Base-by-base conservation (phyloP, 2,329 filamentous ascomycete genomes). In the Aureobasidium sp. region DNA sequence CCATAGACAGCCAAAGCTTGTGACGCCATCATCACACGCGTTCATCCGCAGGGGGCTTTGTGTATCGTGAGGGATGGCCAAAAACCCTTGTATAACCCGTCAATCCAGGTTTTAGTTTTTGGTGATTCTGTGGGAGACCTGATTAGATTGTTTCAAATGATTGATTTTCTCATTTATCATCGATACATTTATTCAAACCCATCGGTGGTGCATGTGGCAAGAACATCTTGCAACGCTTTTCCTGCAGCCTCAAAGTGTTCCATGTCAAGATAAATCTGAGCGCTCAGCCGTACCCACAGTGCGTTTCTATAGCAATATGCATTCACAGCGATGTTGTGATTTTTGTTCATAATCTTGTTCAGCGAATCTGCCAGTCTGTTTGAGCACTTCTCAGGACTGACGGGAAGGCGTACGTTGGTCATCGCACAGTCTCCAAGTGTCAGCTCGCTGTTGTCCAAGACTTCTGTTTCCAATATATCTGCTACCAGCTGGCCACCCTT, bases 221-320 rank as follows among this genome's bases (percentile, higher is more conserved):
- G 39, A 4, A 57, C 26, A 3, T n/a, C 9, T 5, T 5, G 9
- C 13, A 46, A 29, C 7, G 27, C 53, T 13, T 8, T 70, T 0
- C 80, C 89, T 4, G 82, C 81, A 82, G 83, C 89, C 71, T 87
- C 84, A 70, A 94, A 96, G 73, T 97, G 91, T 15, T 80, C 79
- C 65, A 87, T 71, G 27, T 90, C 90, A n/a, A 97, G 75, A 71
- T 94, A 97, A 0, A 94, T 82, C 78, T 96, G 91, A 17, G 84
- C 90, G 70, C 88, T 91, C 53, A 96, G 69, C 55, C 93, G 78
- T 0, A 82, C 79, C 88, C 88, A 96, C 71, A 87, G 82, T 59
- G 79, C 79, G 0, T 81, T 81, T 0, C 75, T 79, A 66, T 91
- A 85, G 8, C 80, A 73, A 62, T 84, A 84, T 1, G 89, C 70